Base-by-base conservation (phyloP, 129 eudicot genomes). In the Mikania micrantha region DNA sequence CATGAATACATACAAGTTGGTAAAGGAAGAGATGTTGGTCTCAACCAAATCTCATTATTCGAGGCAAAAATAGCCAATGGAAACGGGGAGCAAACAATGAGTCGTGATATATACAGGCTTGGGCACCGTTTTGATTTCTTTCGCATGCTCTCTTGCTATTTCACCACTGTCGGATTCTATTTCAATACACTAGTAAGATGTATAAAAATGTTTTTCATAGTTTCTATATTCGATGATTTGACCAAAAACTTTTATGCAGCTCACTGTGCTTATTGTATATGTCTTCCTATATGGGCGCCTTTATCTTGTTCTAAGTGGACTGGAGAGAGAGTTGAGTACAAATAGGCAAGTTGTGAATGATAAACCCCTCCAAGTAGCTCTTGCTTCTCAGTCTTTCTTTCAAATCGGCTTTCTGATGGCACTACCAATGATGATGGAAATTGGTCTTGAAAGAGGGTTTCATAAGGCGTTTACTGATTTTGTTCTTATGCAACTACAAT, bases 1-100 rank as follows among this genome's bases (percentile, higher is more conserved):
- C 98, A 93, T 71, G 98, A 93, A 79, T 93, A 93, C 80, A 93
- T 93, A 64, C 98, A 93, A 86, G 98, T 93, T 44, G 98, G 98
- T 58, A 93, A 93, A 80, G 98, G 98, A 38, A 80, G 98, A 70
- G 98, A 93, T 58, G 96, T 93, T 42, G 98, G 98, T 44, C 95
- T 93, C 32, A 93, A 93, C 74, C 98, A 93, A 75, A 93, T 93
- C 67, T 84, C 98, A 3, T 76, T 82, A 58, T 93, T 93, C 70
- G 98, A 93, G 72, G 98, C 98, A 66, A 93, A 93, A 67, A 93
- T 93, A 52, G 98, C 98, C 4, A 86, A 88, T 64, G 98, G 98
- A 50, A 93, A 93, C 36, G 98, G 96, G 36, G 98, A 93, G 76
- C 98, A 93, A 78, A 84, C 95, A 40, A 79, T 93, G 90, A 88